Percentiles rank a stretch among this genome's conserved stretches.
Evolutionary conservation across 2,329 filamentous ascomycete species (phyloP).

Genomic region (Venturia aucupariae): DNA sequence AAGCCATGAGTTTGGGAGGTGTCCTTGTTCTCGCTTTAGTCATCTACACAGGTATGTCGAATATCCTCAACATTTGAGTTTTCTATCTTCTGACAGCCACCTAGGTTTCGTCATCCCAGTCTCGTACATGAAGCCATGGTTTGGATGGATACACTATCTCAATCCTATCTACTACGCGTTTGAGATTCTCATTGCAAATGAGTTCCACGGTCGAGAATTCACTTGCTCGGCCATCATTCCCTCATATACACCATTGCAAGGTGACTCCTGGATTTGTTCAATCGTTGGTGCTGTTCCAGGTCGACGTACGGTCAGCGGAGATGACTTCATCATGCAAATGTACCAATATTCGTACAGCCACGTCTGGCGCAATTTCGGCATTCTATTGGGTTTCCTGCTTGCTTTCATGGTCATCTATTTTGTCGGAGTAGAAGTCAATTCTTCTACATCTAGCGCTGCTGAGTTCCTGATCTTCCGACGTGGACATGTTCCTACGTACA

Average conservation of each 20-base stretch:
- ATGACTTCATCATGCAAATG: conserved; percentile 45
- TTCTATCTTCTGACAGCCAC: neutral
- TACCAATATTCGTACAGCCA: conserved; percentile 49
- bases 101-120: conserved; percentile 31
- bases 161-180: conserved; percentile 61
- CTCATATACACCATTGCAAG: conserved; percentile 50
- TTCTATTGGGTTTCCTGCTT: conserved; percentile 46
- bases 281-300: conserved; percentile 49
- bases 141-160: conserved; percentile 32
- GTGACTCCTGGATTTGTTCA: conserved; percentile 36
- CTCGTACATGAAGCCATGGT: conserved; percentile 33
- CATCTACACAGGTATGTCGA: conserved; percentile 22
- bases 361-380: conserved; percentile 51
- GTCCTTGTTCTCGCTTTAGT: conserved; percentile 32
- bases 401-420: conserved; percentile 58
- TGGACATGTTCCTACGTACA: conserved; percentile 59
- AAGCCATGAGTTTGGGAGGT: conserved; percentile 32
- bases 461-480: conserved; percentile 51
- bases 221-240: conserved; percentile 36
- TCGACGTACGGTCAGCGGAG: conserved; percentile 42
- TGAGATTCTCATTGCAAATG: conserved; percentile 59
- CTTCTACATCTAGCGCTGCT: conserved; percentile 51
- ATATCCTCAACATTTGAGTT: neutral
- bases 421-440: conserved; percentile 54
- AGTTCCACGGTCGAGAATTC: conserved; percentile 53